Evolutionary conservation across 1,284 basidiomycete genomes (phyloP).

Genomic region (Ceratobasidium sp.): DNA sequence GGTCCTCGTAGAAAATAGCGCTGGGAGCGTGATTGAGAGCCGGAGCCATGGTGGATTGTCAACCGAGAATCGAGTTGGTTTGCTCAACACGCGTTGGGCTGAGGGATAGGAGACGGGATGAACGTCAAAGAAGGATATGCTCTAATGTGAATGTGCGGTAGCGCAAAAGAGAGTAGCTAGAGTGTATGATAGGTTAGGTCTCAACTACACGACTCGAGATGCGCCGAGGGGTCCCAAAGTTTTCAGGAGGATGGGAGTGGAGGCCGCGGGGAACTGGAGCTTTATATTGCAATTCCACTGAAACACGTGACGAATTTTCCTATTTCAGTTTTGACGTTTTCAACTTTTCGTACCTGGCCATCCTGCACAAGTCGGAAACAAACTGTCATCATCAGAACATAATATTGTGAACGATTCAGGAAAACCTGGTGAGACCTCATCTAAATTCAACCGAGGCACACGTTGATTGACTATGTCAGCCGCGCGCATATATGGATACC

Average conservation of each 20-base stretch:
- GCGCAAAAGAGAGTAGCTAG: constrained; percentile 24
- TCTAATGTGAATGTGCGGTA: background rate
- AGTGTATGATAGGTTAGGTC: background rate
- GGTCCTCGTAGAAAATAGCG: constrained; percentile 72
- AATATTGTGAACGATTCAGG: background rate
- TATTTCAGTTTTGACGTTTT: constrained; percentile 32
- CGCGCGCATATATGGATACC: constrained; percentile 6
- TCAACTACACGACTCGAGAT: background rate
- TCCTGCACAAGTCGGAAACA: background rate
- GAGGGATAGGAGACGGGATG: constrained; percentile 8
- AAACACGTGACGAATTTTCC: constrained; percentile 27
- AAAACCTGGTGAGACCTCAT: background rate
- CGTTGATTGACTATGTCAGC: background rate
- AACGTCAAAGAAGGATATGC: background rate
- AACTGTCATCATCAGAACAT: background rate
- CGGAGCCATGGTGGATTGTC: constrained; percentile 25
- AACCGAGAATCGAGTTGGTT: background rate
- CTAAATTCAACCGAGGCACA: background rate
- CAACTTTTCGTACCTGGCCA: constrained; percentile 10
- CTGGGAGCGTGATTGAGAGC: constrained; percentile 56
- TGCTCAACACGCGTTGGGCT: constrained; percentile 1
- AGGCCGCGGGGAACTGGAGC: constrained; percentile 27
- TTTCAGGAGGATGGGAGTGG: constrained; percentile 20
- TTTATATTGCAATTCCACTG: constrained; percentile 11
- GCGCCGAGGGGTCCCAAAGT: background rate